phyloP scores from a whole-genome alignment of 2,329 filamentous ascomycete species.

The Aspergillus tubingensis region DNA sequence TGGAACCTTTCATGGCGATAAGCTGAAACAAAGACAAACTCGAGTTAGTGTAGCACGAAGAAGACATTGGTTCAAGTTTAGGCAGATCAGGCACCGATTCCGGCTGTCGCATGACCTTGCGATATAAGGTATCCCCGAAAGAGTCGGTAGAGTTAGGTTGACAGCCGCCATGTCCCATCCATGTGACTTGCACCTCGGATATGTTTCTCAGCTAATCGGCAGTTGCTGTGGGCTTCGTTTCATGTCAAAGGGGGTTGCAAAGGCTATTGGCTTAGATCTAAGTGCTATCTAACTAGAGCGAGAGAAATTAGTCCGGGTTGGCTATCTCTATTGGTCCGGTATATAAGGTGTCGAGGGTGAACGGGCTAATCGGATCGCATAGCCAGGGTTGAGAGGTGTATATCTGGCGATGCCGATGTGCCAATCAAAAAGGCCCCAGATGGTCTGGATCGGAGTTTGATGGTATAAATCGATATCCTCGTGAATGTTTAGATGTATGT shows the following conservation, averaged over 20 bases:
- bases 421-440: not conserved
- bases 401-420: not conserved
- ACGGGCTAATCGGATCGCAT: not conserved
- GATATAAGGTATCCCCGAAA: constrained; percentile 6
- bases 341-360: not conserved
- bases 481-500: not conserved
- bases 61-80: constrained; percentile 4
- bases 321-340: not conserved
- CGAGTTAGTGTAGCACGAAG: not conserved
- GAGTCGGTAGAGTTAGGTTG: not conserved
- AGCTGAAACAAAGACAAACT: constrained; percentile 16
- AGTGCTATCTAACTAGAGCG: not conserved
- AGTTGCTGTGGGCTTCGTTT: not conserved
- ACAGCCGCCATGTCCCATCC: not conserved
- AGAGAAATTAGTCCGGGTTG: not conserved
- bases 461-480: not conserved
- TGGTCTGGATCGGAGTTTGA: not conserved
- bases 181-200: constrained; percentile 10
- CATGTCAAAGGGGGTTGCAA: not conserved
- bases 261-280: not conserved
- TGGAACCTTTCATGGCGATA: constrained; percentile 3
- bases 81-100: constrained; percentile 17
- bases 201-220: not conserved
- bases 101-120: constrained; percentile 15
- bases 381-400: not conserved